Evolutionary conservation across 1,284 basidiomycete species (phyloP).

Genomic region (Kalmanozyma brasiliensis): DNA sequence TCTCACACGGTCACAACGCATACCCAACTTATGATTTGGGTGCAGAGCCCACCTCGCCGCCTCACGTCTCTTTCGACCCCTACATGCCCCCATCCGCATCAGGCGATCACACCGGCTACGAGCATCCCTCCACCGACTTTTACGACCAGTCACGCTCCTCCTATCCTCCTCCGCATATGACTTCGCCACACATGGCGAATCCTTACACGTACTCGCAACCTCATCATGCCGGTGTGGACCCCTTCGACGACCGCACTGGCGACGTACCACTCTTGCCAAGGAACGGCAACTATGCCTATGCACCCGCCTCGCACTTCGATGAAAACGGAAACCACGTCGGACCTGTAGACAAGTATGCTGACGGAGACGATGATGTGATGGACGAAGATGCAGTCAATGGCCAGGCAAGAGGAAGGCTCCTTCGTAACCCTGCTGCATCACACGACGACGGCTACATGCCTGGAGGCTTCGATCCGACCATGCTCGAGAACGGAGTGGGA

Average conservation of each 20-base stretch:
- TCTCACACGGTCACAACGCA: constrained; percentile 19
- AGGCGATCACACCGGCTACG: constrained; percentile 41
- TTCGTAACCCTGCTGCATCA: constrained; percentile 12
- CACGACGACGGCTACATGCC: constrained; percentile 49
- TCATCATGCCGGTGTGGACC: constrained; percentile 25
- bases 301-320: constrained; percentile 59
- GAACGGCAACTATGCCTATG: constrained; percentile 53
- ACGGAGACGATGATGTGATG: constrained; percentile 50
- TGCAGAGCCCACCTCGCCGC: constrained; percentile 29
- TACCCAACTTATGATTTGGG: constrained; percentile 55
- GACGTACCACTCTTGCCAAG: constrained; percentile 52
- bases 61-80: constrained; percentile 39
- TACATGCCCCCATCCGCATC: constrained; percentile 35
- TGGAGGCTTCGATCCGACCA: constrained; percentile 55
- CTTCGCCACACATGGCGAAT: constrained; percentile 37
- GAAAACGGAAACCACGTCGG: constrained; percentile 57
- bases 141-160: constrained; percentile 22
- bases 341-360: constrained; percentile 38
- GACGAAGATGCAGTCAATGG: constrained; percentile 55
- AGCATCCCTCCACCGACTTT: constrained; percentile 38
- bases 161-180: constrained; percentile 18
- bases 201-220: constrained; percentile 31
- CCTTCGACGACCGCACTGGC: constrained; percentile 38
- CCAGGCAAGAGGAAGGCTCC: constrained; percentile 29
- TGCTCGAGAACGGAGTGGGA: constrained; percentile 51